A percentile compares a stretch with the other conserved stretches of the same genome.
These are phyloP conservation scores for Vaccinium darrowii DNA, from an alignment of 148 eudicot genomes.

Conservation along the genomic window DNA sequence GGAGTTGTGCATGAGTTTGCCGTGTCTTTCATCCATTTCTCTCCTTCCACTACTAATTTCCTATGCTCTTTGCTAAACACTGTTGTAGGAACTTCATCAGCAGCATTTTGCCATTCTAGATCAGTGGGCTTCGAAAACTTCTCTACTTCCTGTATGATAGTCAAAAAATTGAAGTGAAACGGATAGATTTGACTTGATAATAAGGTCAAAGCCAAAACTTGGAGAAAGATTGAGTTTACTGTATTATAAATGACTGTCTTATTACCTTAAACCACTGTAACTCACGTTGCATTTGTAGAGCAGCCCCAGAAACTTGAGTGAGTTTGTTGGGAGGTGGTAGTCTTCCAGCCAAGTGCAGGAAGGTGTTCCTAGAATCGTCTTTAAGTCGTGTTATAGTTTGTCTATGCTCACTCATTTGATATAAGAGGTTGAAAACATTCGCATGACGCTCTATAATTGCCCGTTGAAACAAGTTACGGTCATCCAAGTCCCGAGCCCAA, in stretches of 20 bases:
- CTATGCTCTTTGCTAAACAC: background rate
- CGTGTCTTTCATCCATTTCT: background rate
- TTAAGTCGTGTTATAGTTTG: background rate
- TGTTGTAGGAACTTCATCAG: background rate
- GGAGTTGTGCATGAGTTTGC: background rate
- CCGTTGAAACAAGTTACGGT: slow-evolving; percentile 23
- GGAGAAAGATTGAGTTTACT: too few species aligned
- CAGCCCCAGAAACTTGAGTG: slow-evolving; percentile 23
- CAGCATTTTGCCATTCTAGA: background rate
- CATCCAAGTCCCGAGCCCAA: slow-evolving; percentile 25
- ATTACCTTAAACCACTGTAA: slow-evolving; percentile 22
- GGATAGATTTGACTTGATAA: too few species aligned
- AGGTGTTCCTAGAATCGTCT: background rate
- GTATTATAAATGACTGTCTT: too few species aligned
- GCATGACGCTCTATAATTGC: slow-evolving; percentile 28
- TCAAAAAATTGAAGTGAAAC: too few species aligned
- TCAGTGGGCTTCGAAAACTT: background rate
- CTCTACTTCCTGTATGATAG: background rate
- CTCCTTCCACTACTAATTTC: background rate
- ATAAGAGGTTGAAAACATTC: slow-evolving; percentile 27
- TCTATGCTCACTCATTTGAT: slow-evolving; percentile 29
- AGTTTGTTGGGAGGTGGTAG: slow-evolving; percentile 21
- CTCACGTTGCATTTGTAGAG: slow-evolving; percentile 33
- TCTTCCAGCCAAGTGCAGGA: slow-evolving; percentile 26
- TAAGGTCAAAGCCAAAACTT: too few species aligned